phyloP scores from a whole-genome alignment of 106 monocot species.

The Phalaenopsis aphrodite region DNA sequence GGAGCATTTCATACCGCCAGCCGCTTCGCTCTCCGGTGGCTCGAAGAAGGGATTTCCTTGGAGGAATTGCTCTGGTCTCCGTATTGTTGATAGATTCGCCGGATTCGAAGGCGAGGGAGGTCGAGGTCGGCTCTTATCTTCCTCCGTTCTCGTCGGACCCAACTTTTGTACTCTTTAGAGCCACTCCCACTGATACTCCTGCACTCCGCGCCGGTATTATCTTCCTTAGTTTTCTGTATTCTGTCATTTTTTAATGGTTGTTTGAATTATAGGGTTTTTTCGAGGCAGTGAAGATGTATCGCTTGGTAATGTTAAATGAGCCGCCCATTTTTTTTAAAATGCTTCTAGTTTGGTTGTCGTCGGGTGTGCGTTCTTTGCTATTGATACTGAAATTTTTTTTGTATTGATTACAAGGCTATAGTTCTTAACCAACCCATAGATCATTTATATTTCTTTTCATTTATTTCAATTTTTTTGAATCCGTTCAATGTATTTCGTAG shows the following conservation, averaged over 20 bases:
- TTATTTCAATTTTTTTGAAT: too few species aligned
- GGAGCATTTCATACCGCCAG: background rate
- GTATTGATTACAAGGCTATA: too few species aligned
- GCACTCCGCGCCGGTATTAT: constrained; percentile 90
- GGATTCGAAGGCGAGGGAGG: constrained; percentile 48
- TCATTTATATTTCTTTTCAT: too few species aligned
- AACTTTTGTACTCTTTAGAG: constrained; percentile 75
- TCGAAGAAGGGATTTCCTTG: constrained; percentile 40
- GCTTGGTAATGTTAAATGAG: too few species aligned
- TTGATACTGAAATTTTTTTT: too few species aligned
- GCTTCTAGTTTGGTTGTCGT: too few species aligned
- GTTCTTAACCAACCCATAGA: too few species aligned
- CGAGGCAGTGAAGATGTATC: too few species aligned
- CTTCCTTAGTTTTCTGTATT: background rate
- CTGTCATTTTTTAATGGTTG: background rate
- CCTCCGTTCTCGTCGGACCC: constrained; percentile 49
- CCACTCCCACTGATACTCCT: constrained; percentile 77
- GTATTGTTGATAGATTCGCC: constrained; percentile 17
- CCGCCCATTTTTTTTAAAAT: too few species aligned
- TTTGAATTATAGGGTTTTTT: too few species aligned
- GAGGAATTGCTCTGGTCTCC: constrained; percentile 18
- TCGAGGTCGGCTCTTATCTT: constrained; percentile 83
- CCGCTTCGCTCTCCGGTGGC: background rate
- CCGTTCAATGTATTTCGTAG: too few species aligned
- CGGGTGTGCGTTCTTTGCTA: too few species aligned